Evolutionary conservation across 2,329 filamentous ascomycete genomes (phyloP).

Genomic region (Penicillium sp.): DNA sequence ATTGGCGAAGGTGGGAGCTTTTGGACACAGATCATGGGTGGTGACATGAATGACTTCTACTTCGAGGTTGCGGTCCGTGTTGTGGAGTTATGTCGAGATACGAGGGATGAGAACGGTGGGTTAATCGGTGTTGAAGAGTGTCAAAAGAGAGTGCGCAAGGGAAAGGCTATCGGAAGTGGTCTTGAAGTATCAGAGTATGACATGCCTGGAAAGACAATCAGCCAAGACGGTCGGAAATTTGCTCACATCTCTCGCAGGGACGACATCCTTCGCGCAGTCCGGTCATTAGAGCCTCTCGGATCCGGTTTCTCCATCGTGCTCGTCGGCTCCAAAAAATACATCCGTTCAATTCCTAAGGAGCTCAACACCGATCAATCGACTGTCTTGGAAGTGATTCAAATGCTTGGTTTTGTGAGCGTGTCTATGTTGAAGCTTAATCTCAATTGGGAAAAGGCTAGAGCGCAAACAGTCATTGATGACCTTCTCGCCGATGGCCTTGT

Average conservation of each 20-base stretch:
- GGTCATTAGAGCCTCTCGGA: constrained; percentile 77
- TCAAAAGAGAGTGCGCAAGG: constrained; percentile 65
- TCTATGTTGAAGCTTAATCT: constrained; percentile 85
- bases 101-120: constrained; percentile 84
- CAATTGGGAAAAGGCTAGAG: constrained; percentile 74
- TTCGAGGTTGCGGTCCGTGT: constrained; percentile 95
- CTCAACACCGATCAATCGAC: constrained; percentile 90
- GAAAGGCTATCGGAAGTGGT: constrained; percentile 66
- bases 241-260: constrained; percentile 48
- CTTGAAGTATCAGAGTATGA: constrained; percentile 71
- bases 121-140: constrained; percentile 81
- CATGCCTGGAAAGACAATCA: constrained; percentile 1
- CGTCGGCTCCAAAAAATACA: constrained; percentile 79
- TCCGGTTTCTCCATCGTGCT: constrained; percentile 79
- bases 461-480: constrained; percentile 87
- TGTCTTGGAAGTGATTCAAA: constrained; percentile 83
- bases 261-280: constrained; percentile 83
- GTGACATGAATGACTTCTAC: constrained; percentile 95
- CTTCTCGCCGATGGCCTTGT: constrained; percentile 81
- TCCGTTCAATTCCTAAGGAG: constrained; percentile 89
- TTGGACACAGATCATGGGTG: constrained; percentile 88
- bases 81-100: constrained; percentile 84
- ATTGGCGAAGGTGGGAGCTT: constrained; percentile 57
- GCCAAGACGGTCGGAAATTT: background rate
- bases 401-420: constrained; percentile 83